A percentile compares a stretch with the other conserved stretches of the same genome.
These are phyloP conservation scores for Hypoxylon sp. DNA, from an alignment of 2,329 filamentous ascomycete genomes.

Conservation along the genomic window DNA sequence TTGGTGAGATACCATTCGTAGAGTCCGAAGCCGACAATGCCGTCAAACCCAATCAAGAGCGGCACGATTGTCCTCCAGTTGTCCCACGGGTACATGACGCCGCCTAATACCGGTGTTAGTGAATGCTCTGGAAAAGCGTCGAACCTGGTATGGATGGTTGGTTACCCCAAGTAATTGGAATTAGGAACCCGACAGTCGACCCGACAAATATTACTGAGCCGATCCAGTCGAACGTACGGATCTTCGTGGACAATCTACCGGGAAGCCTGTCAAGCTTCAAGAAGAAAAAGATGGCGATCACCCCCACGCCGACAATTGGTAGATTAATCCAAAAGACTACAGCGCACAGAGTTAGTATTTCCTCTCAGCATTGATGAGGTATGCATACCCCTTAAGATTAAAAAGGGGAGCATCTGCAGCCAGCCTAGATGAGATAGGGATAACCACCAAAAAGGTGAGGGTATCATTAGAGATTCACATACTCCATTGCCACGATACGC, in stretches of 20 bases:
- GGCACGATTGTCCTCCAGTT: conserved; percentile 23
- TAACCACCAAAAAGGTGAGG: too few species aligned
- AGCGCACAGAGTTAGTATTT: background rate
- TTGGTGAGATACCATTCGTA: conserved; percentile 23
- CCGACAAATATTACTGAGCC: conserved; percentile 22
- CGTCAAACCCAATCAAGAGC: conserved; percentile 23
- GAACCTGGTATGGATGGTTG: too few species aligned
- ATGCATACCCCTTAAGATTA: background rate
- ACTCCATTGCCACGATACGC: conserved; percentile 25
- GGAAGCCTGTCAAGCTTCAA: conserved; percentile 19
- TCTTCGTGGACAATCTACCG: conserved; percentile 3
- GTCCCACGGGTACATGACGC: conserved; percentile 26
- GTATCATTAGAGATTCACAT: background rate
- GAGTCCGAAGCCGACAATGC: conserved; percentile 15
- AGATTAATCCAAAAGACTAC: conserved; percentile 29
- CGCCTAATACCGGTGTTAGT: conserved; percentile 10
- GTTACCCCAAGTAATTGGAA: conserved; percentile 21
- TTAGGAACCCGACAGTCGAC: conserved; percentile 14
- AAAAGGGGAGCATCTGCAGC: background rate
- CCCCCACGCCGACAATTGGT: conserved; percentile 24
- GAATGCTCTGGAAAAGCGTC: background rate
- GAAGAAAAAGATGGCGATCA: conserved; percentile 16
- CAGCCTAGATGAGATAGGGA: background rate
- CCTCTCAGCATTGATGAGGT: background rate
- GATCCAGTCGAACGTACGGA: conserved; percentile 23